Base-by-base conservation (phyloP, 371 early-diverging fungal species). In the Circinella umbellata region DNA sequence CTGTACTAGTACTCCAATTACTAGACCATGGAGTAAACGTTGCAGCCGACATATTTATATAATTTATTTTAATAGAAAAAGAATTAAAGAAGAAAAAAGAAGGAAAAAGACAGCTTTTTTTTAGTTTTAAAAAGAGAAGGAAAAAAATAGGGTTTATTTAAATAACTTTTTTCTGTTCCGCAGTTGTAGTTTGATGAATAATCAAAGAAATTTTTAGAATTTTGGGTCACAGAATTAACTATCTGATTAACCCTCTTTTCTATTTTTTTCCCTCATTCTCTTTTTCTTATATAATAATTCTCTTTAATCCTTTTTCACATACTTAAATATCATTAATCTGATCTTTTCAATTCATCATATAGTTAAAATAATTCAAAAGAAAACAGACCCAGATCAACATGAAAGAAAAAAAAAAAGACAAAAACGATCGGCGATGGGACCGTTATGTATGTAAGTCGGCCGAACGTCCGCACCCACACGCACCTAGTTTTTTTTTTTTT, bases 1-100 rank as follows among this genome's bases (percentile, higher is more conserved):
- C 57, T 9, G 62, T 9, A 27, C 62, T 61, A 11, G 42, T 42
- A 15, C 51, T 14, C 27, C 46, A 49, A 15, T 15, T 17, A 42
- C 64, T 64, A 10, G 35, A 64, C 47, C 51, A 64, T 13, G 64
- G 49, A 3, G n/a, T 49, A 27, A 64, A 64, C 15, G 64, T 64
- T 10, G 64, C 64, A 15, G 64, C 51, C 8, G 64, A 49, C 64
- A 64, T 64, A 14, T 59, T 34, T 18, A 27, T 51, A 5, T 51
- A 13, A 51, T n/a, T 51, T 51, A 51, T 14, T 51, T 13, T 13
- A 17, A n/a, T 8, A 14, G 51, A 51, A 34, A 27, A n/a, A 35
- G 64, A 48, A 48, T 9, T 39, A 63, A 55, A 71, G 15, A 71
- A 62, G n/a, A 67, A 62, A 49, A 67, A 57, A 37, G 37, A 47